Percentiles rank a stretch among this genome's conserved stretches.
phyloP scores from a whole-genome alignment of 352 stramenopile genomes.

The Pythium rhizo-oryzae region DNA sequence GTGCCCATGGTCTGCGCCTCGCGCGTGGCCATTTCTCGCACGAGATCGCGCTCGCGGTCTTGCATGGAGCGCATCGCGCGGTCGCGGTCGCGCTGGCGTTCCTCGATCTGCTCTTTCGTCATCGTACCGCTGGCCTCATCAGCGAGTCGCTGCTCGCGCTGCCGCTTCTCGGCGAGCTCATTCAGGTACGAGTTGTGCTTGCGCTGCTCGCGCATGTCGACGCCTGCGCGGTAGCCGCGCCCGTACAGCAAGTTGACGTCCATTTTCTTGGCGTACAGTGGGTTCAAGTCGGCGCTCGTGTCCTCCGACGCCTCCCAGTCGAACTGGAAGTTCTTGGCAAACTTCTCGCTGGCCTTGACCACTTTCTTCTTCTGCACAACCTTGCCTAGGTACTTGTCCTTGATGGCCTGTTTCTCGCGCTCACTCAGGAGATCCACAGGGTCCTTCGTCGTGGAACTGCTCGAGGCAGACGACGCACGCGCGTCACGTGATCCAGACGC shows the following conservation, averaged over 20 bases:
- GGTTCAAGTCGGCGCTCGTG: slow-evolving; percentile 91
- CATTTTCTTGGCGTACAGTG: slow-evolving; percentile 89
- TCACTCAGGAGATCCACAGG: slow-evolving; percentile 46
- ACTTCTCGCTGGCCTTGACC: slow-evolving; percentile 93
- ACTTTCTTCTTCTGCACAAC: slow-evolving; percentile 88
- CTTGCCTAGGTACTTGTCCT: slow-evolving; percentile 91
- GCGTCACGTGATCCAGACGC: neutral
- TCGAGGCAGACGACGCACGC: neutral
- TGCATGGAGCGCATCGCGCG: slow-evolving; percentile 75
- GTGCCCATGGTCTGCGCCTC: slow-evolving; percentile 76
- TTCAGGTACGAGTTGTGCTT: slow-evolving; percentile 91
- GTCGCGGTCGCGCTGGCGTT: slow-evolving; percentile 71
- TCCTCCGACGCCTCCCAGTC: slow-evolving; percentile 94
- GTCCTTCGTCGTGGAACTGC: neutral
- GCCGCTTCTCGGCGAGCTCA: slow-evolving; percentile 87
- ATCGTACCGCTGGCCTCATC: slow-evolving; percentile 69
- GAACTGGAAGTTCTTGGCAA: slow-evolving; percentile 94
- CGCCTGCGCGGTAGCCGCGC: slow-evolving; percentile 91
- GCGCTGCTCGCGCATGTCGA: slow-evolving; percentile 93
- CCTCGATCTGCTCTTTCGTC: slow-evolving; percentile 59
- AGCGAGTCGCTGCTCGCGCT: slow-evolving; percentile 73
- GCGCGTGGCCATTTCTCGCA: slow-evolving; percentile 66
- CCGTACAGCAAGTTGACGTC: slow-evolving; percentile 93
- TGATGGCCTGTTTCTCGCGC: slow-evolving; percentile 80
- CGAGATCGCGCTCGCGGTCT: slow-evolving; percentile 53